Conservation (phyloP, 352 stramenopile species). For the Globisporangium paroecandrum region DNA sequence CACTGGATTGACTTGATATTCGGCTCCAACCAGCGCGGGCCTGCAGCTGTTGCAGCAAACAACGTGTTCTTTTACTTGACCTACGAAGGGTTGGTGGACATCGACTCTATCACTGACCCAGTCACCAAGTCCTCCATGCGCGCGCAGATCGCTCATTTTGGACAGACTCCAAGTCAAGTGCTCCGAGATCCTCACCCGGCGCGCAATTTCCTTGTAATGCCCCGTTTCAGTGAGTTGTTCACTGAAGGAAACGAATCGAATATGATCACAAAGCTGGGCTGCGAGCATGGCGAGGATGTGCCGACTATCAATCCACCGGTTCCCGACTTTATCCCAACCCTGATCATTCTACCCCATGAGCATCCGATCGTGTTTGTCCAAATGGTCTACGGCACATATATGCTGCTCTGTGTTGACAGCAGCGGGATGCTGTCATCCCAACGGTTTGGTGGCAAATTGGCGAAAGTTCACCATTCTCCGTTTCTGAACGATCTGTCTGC, state of each 20-base stretch:
- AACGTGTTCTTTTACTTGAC: conserved; percentile 99
- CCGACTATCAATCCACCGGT: background rate
- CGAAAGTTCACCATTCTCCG: conserved; percentile 51
- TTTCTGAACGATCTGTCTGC: conserved; percentile 44
- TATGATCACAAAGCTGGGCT: conserved; percentile 1
- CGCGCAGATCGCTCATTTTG: conserved; percentile 98
- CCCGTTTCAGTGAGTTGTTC: background rate
- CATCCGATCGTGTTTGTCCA: conserved; percentile 52
- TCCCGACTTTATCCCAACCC: conserved; percentile 3
- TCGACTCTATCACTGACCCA: conserved; percentile 93
- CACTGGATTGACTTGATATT: conserved; percentile 90
- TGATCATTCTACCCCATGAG: conserved; percentile 58
- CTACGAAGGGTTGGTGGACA: conserved; percentile 98
- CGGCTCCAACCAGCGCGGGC: conserved; percentile 65
- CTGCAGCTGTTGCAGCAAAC: conserved; percentile 88
- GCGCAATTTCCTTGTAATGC: conserved; percentile 26
- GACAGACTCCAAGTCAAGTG: conserved; percentile 96
- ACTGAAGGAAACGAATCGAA: background rate
- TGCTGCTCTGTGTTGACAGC: conserved; percentile 68
- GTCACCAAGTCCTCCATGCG: conserved; percentile 92
- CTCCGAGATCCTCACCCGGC: conserved; percentile 85
- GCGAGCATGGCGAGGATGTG: background rate
- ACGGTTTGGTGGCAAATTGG: conserved; percentile 49
- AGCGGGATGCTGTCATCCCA: conserved; percentile 69
- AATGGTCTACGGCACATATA: conserved; percentile 37